phyloP scores from a whole-genome alignment of 2,329 filamentous ascomycete species.

The Hawksworthiomyces lignivorus region DNA sequence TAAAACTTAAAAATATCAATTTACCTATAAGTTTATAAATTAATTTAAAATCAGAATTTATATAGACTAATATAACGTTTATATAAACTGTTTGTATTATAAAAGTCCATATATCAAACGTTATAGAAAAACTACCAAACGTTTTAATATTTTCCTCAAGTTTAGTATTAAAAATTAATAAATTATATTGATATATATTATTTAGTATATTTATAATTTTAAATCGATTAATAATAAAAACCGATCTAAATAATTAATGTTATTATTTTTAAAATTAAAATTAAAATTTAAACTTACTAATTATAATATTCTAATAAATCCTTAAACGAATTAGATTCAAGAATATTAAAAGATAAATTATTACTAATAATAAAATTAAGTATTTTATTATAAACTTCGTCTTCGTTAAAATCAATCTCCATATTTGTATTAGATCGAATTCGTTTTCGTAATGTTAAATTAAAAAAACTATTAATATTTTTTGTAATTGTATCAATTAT shows the following conservation, averaged over 20 bases:
- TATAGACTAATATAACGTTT: too few relatives aligned
- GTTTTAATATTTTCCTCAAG: neutral
- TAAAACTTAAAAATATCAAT: too few relatives aligned
- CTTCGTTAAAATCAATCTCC: too few relatives aligned
- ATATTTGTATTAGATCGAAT: too few relatives aligned
- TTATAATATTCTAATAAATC: neutral
- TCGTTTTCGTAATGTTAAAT: neutral
- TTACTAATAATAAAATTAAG: neutral
- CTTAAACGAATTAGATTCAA: too few relatives aligned
- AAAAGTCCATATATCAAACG: neutral
- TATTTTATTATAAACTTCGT: neutral
- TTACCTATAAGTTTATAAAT: neutral
- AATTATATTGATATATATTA: neutral
- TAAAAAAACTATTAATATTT: neutral
- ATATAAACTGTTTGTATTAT: too few relatives aligned
- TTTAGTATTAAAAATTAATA: neutral
- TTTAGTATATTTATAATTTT: neutral
- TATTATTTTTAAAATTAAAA: neutral
- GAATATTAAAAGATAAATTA: too few relatives aligned
- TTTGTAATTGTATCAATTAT: constrained; percentile 6
- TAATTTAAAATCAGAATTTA: neutral
- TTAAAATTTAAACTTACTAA: constrained; percentile 2
- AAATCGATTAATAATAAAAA: too few relatives aligned
- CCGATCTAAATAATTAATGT: neutral
- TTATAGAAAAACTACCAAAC: neutral